Conservation (phyloP, 768 basidiomycete genomes). For the Phlegmacium glaucopus region DNA sequence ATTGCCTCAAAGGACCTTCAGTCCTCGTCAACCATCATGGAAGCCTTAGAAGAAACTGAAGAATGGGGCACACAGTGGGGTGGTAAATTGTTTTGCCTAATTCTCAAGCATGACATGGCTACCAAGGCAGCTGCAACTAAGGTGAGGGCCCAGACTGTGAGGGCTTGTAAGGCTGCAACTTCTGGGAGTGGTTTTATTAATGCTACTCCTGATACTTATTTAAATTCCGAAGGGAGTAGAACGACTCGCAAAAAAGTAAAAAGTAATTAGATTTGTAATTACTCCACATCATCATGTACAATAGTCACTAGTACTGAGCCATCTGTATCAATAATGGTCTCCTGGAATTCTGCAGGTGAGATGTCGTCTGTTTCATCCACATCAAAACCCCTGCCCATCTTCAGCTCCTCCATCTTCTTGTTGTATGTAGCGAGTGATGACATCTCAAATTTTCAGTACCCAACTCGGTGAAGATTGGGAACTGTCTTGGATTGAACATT, state of each 20-base stretch:
- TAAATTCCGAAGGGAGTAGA: neutral
- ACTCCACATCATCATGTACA: neutral
- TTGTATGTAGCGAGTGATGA: conserved; percentile 30
- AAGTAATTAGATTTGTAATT: neutral
- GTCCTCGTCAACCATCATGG: conserved; percentile 2
- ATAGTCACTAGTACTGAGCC: neutral
- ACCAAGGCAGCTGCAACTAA: neutral
- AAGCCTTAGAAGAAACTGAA: conserved; percentile 10
- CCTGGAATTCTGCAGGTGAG: neutral
- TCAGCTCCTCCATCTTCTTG: conserved; percentile 19
- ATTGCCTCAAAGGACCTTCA: conserved; percentile 5
- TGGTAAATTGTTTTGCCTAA: conserved; percentile 3
- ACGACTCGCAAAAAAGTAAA: neutral
- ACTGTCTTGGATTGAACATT: conserved; percentile 8
- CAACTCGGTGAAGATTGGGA: conserved; percentile 10
- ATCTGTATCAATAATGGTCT: neutral
- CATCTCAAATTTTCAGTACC: conserved; percentile 19
- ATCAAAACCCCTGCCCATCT: neutral
- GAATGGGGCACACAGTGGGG: conserved; percentile 24
- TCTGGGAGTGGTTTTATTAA: neutral
- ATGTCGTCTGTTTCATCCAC: neutral
- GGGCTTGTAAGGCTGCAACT: neutral
- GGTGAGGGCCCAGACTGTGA: neutral
- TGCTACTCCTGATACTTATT: neutral
- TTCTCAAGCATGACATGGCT: conserved; percentile 8